These are phyloP conservation scores for Larix sibirica DNA, from an alignment of 83 land plant species.

Conservation along the genomic window DNA sequence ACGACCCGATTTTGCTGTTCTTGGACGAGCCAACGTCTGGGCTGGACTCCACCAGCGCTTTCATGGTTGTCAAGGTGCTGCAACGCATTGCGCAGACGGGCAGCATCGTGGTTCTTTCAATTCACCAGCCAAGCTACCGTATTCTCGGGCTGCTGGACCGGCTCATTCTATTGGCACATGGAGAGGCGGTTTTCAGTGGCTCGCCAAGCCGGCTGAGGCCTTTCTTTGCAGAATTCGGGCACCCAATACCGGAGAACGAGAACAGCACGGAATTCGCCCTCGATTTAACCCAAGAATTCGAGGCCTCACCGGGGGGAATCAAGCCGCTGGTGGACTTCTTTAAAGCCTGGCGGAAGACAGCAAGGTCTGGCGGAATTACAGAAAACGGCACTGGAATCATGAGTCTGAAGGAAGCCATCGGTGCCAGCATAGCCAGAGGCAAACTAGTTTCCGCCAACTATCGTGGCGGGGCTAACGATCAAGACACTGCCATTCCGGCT, in stretches of 20 bases:
- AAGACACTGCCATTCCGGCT: constrained; percentile 1
- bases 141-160: constrained; percentile 69
- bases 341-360: constrained; percentile 31
- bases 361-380: constrained; percentile 10
- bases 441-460: constrained; percentile 43
- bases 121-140: constrained; percentile 83
- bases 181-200: constrained; percentile 69
- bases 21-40: constrained; percentile 85
- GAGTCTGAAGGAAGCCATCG: constrained; percentile 51
- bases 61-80: constrained; percentile 73
- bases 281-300: constrained; percentile 37
- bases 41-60: constrained; percentile 76
- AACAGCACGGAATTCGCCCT: constrained; percentile 61
- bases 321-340: constrained; percentile 39
- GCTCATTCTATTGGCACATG: constrained; percentile 62
- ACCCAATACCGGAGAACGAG: constrained; percentile 66
- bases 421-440: constrained; percentile 55
- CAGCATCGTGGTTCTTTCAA: constrained; percentile 68
- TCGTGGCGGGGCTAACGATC: not conserved
- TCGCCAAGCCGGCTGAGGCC: constrained; percentile 39
- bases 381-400: constrained; percentile 8
- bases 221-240: constrained; percentile 59
- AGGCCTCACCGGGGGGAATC: constrained; percentile 34
- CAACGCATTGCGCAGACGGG: constrained; percentile 74
- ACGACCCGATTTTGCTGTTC: constrained; percentile 69